phyloP scores from a whole-genome alignment of 208 protist species.

The Balamuthia mandrillaris region DNA sequence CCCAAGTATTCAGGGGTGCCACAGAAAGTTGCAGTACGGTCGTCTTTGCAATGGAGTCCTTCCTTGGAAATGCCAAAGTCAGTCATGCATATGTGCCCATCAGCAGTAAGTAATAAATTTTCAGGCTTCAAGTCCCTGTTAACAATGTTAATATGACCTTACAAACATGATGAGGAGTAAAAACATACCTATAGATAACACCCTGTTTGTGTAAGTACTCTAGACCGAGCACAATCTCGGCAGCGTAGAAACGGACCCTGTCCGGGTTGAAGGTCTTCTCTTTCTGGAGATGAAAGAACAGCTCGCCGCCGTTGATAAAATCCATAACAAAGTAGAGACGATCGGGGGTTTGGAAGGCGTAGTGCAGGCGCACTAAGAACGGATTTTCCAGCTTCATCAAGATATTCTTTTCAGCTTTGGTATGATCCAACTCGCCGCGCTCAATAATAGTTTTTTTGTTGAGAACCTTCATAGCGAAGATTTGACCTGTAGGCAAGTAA shows the following conservation, averaged over 20 bases:
- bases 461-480: slow-evolving; percentile 78
- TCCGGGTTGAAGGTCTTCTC: neutral
- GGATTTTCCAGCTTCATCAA: slow-evolving; percentile 4
- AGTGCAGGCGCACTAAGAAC: slow-evolving; percentile 75
- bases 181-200: slow-evolving; percentile 45
- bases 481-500: slow-evolving; percentile 45
- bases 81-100: slow-evolving; percentile 64
- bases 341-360: slow-evolving; percentile 70
- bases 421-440: neutral
- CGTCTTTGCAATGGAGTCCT: slow-evolving; percentile 37
- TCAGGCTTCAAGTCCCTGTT: slow-evolving; percentile 64
- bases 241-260: slow-evolving; percentile 58
- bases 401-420: neutral
- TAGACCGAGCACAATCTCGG: slow-evolving; percentile 67
- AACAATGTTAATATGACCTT: neutral
- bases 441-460: slow-evolving; percentile 63
- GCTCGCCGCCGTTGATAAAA: slow-evolving; percentile 62
- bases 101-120: slow-evolving; percentile 53
- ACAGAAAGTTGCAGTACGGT: slow-evolving; percentile 64
- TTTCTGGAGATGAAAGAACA: slow-evolving; percentile 36
- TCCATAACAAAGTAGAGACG: slow-evolving; percentile 56
- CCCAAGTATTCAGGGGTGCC: slow-evolving; percentile 65
- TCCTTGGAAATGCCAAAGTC: slow-evolving; percentile 66
- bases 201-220: slow-evolving; percentile 62
- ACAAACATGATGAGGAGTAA: no score